Base-by-base conservation (phyloP, 202 grass and related monocot genomes). In the Digitaria exilis region DNA sequence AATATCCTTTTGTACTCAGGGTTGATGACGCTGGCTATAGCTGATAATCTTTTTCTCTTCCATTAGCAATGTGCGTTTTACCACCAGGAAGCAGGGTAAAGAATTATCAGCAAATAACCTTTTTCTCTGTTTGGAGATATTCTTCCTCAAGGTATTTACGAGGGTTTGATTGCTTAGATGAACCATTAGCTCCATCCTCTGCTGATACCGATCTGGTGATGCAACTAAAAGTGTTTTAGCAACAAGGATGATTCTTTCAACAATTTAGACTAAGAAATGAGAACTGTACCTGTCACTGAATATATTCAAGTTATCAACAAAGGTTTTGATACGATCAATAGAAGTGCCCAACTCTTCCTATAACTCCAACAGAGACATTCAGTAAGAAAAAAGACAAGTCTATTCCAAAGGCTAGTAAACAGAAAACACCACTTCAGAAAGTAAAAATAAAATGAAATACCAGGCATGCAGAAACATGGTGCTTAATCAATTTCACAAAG, bases 231-330 rank as follows among this genome's bases (percentile, higher is more conserved):
- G 44, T 51, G 45, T 84, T 84, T 71, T 56, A 92, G 75, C 28
- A 71, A 78, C 48, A 50, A 74, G 59, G 46, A 80, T 12, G 29
- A 43, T 56, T 46, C 31, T 50, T 82, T 60, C 58, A 64, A 39
- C 18, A 82, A 79, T 73, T 7, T 87, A 82, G 34, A 60, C 14
- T 66, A 52, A 29, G 21, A 71, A 90, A 74, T 43, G 31, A 79
- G 77, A 65, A 55, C 17, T 6, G 42, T 84, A 92, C 90, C 90
- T 85, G 81, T 92, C 82, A 64, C 75, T 26, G 73, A 89, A 95
- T 88, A 92, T 95, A 86, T 82, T 92, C 79, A 95, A 85, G 81
- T 92, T 90, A 83, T 95, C 90, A 24, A 90, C 90, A 71, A 86
- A 88, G 60, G 90, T 95, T 48, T 84, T 90, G 66, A 90, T 82